Evolutionary conservation across 257 asterid genomes (phyloP).

Genomic region (Schizonepeta tenuifolia): DNA sequence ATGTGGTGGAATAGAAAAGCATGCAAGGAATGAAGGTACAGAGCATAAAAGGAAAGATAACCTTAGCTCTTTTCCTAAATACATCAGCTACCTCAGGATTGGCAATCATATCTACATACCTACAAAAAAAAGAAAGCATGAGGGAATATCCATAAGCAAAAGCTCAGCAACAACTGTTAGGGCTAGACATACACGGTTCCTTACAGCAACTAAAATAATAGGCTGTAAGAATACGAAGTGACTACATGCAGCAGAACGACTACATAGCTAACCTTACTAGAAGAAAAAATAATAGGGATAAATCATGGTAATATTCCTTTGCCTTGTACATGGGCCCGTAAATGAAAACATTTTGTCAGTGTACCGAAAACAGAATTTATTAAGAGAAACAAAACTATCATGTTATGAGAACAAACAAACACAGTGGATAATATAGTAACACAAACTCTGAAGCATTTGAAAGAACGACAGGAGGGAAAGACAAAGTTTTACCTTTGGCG

Average conservation of each 20-base stretch:
- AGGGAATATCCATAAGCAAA: constrained; percentile 2
- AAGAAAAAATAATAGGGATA: neutral
- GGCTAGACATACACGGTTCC: neutral
- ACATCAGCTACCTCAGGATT: constrained; percentile 90
- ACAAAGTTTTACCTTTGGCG: constrained; percentile 79
- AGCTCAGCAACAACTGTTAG: constrained; percentile 12
- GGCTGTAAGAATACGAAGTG: no score
- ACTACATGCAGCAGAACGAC: neutral
- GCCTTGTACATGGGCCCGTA: neutral
- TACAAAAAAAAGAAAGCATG: constrained; percentile 31
- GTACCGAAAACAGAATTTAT: neutral
- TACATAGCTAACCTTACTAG: neutral
- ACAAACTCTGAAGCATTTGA: neutral
- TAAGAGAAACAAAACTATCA: neutral
- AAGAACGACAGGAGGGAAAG: neutral
- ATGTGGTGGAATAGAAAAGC: constrained; percentile 26
- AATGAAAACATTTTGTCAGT: neutral
- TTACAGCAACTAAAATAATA: neutral
- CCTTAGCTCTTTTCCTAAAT: constrained; percentile 96
- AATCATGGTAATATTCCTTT: neutral
- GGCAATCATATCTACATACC: constrained; percentile 98
- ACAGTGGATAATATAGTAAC: neutral
- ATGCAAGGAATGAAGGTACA: constrained; percentile 4
- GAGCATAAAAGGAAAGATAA: constrained; percentile 33
- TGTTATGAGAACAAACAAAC: neutral